These are phyloP conservation scores for Alternaria arborescens DNA, from an alignment of 2,329 filamentous ascomycete species.

Conservation along the genomic window DNA sequence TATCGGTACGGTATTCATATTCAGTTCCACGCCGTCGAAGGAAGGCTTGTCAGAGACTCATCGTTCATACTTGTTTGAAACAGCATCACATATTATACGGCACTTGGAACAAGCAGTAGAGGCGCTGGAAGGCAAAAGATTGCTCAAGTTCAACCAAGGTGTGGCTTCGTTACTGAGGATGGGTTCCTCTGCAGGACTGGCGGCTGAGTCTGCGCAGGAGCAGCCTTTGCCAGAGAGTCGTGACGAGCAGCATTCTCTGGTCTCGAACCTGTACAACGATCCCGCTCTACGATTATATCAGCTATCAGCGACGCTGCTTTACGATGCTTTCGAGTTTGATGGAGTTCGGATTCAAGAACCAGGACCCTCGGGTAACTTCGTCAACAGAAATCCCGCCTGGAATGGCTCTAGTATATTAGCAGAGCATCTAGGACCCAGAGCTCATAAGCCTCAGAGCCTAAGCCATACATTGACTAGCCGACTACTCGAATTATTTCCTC, in stretches of 20 bases:
- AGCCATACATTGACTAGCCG: neutral
- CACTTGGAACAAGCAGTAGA: conserved; percentile 16
- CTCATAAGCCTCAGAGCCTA: neutral
- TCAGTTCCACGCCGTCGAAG: conserved; percentile 9
- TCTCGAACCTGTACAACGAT: conserved; percentile 14
- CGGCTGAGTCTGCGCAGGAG: neutral
- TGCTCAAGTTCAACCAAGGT: conserved; percentile 10
- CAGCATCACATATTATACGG: conserved; percentile 11
- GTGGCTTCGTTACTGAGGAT: conserved; percentile 11
- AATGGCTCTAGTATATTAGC: conserved; percentile 13
- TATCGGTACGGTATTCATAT: conserved; percentile 12
- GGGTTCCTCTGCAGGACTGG: conserved; percentile 1
- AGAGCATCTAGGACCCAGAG: conserved; percentile 6
- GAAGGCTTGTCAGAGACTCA: conserved; percentile 4
- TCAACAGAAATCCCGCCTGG: conserved; percentile 13
- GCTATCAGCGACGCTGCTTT: conserved; percentile 9
- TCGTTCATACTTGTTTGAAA: conserved; percentile 9
- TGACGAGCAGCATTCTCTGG: neutral
- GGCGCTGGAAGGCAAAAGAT: conserved; percentile 12
- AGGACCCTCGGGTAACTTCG: conserved; percentile 1
- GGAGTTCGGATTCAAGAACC: conserved; percentile 14
- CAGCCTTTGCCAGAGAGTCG: neutral
- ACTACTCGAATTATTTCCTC: conserved; percentile 7
- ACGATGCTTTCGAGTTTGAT: conserved; percentile 15
- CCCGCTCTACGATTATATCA: conserved; percentile 9